Conservation (phyloP, 2,329 filamentous ascomycete genomes). For the Cordyceps tenuipes region DNA sequence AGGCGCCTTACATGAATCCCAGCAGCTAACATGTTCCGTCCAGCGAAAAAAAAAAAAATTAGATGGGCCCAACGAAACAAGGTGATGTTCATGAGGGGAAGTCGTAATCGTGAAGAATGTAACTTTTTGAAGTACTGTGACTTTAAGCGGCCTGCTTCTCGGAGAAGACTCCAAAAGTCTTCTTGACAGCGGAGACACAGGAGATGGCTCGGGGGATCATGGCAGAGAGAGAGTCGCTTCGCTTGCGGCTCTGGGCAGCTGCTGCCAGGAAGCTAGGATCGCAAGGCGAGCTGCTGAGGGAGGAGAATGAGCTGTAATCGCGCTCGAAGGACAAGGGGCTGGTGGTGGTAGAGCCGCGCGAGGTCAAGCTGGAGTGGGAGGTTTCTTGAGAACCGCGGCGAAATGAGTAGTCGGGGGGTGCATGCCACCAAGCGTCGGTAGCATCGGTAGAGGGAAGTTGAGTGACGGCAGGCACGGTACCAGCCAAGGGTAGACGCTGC, state of each 20-base stretch:
- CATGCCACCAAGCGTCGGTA: constrained; percentile 3
- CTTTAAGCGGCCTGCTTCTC: neutral
- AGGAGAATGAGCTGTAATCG: constrained; percentile 3
- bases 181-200: constrained; percentile 11
- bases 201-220: constrained; percentile 10
- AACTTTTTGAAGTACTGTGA: neutral
- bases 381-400: constrained; percentile 9
- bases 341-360: neutral
- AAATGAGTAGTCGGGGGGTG: neutral
- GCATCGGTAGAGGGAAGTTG: neutral
- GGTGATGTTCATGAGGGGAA: neutral
- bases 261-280: neutral
- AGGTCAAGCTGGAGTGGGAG: constrained; percentile 4
- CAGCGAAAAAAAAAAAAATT: neutral
- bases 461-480: neutral
- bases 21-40: neutral
- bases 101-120: neutral
- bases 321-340: constrained; percentile 1
- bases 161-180: constrained; percentile 8
- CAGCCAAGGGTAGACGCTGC: neutral
- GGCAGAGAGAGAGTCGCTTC: constrained; percentile 8
- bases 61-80: neutral
- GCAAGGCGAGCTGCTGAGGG: constrained; percentile 6
- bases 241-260: neutral
- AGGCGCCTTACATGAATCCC: neutral